Conservation (phyloP, 78 protist species). For the Trichosphaerium sp. region DNA sequence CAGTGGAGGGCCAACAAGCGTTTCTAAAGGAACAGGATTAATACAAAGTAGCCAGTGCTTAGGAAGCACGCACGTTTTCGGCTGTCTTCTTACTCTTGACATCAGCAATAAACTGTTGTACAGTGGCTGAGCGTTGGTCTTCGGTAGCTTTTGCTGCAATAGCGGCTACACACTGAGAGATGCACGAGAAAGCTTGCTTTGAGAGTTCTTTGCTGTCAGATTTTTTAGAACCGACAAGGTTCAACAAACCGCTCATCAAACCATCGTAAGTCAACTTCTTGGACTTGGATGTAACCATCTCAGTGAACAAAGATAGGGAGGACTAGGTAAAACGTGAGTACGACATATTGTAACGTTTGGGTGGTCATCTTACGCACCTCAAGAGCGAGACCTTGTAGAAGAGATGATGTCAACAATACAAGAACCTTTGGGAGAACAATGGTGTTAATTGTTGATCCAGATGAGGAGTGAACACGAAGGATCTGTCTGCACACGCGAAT, state of each 20-base stretch:
- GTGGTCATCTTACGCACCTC: neutral
- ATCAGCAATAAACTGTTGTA: neutral
- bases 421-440: slow-evolving; percentile 31
- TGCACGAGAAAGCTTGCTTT: slow-evolving; percentile 9
- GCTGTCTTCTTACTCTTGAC: slow-evolving; percentile 10
- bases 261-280: slow-evolving; percentile 18
- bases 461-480: neutral
- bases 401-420: slow-evolving; percentile 29
- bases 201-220: neutral
- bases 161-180: slow-evolving; percentile 58
- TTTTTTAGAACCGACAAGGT: too few relatives aligned
- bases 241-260: neutral
- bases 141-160: too few relatives aligned
- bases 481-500: slow-evolving; percentile 19
- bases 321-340: slow-evolving; percentile 7
- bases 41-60: too few relatives aligned
- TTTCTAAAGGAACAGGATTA: too few relatives aligned
- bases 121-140: neutral
- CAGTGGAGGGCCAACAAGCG: slow-evolving; percentile 52
- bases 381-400: slow-evolving; percentile 80
- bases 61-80: too few relatives aligned
- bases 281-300: slow-evolving; percentile 8
- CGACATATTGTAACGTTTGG: neutral
- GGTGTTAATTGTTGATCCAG: neutral
- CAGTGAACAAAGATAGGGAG: slow-evolving; percentile 15